Evolutionary conservation across 225 moss, liverwort and hornwort species (phyloP).

Genomic region (Thuidium tamariscinum): DNA sequence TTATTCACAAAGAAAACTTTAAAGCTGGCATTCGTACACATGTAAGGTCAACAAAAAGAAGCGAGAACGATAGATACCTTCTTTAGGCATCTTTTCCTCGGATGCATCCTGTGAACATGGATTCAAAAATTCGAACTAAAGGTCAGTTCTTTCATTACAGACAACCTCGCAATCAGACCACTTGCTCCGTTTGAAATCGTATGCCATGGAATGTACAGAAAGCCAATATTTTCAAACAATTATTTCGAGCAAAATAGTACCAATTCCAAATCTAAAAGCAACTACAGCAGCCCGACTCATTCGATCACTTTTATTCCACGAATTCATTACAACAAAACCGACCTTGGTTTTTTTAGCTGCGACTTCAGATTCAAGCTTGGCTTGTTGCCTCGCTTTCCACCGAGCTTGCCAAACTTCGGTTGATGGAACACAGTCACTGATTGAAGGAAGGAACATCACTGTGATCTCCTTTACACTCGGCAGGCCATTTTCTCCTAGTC

Average conservation of each 20-base stretch:
- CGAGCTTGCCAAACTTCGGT: slow-evolving; percentile 64
- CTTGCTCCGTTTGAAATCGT: neutral
- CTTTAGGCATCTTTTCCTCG: slow-evolving; percentile 27
- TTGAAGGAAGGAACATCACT: slow-evolving; percentile 74
- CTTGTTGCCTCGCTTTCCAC: slow-evolving; percentile 65
- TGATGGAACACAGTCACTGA: slow-evolving; percentile 50
- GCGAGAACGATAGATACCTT: slow-evolving; percentile 12
- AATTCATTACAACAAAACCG: neutral
- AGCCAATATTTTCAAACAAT: neutral
- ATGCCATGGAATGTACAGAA: neutral
- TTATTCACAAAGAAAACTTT: neutral
- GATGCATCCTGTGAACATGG: slow-evolving; percentile 20
- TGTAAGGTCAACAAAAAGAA: neutral
- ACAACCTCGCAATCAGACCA: neutral
- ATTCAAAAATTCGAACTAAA: neutral
- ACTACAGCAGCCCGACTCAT: neutral
- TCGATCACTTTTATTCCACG: neutral
- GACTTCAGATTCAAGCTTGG: slow-evolving; percentile 56
- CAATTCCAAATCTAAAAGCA: neutral
- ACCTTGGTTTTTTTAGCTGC: slow-evolving; percentile 63
- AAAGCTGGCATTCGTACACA: neutral
- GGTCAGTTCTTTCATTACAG: slow-evolving; percentile 10
- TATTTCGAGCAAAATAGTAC: neutral
- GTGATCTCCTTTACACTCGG: slow-evolving; percentile 72
- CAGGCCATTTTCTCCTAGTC: slow-evolving; percentile 78